phyloP scores from a whole-genome alignment of 1,139 yeast genomes.

The Lodderomyces oxycetoniae region DNA sequence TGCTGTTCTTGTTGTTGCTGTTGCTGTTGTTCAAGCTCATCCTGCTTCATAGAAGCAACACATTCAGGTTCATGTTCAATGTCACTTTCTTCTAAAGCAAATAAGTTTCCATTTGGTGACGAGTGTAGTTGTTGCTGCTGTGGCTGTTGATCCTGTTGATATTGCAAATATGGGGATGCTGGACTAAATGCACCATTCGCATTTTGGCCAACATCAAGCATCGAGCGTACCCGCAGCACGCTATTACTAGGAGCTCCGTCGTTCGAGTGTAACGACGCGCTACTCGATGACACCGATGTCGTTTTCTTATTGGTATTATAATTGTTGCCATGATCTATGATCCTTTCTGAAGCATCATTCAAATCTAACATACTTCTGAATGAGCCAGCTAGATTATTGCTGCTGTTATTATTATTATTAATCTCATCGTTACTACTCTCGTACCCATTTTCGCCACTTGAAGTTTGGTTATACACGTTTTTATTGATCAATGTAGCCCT shows the following conservation, averaged over 20 bases:
- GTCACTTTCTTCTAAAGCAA: slow-evolving; percentile 13
- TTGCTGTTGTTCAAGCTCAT: slow-evolving; percentile 3
- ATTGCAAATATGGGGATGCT: slow-evolving; percentile 3
- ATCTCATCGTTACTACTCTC: slow-evolving; percentile 15
- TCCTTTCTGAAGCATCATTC: slow-evolving; percentile 11
- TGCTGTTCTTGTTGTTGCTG: slow-evolving; percentile 1
- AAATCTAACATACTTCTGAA: slow-evolving; percentile 42
- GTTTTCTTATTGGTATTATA: slow-evolving; percentile 1
- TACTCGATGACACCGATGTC: slow-evolving; percentile 4
- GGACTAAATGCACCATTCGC: not conserved
- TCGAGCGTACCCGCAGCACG: not conserved
- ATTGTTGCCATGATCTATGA: slow-evolving; percentile 3
- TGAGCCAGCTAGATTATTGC: slow-evolving; percentile 22
- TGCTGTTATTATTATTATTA: slow-evolving; percentile 17
- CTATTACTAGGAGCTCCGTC: slow-evolving; percentile 4
- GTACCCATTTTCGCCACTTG: slow-evolving; percentile 2
- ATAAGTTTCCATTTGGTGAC: slow-evolving; percentile 8
- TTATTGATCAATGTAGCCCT: slow-evolving; percentile 23
- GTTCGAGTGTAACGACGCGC: slow-evolving; percentile 9
- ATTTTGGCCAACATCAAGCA: not conserved
- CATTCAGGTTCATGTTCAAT: slow-evolving; percentile 11
- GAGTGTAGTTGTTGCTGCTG: slow-evolving; percentile 2
- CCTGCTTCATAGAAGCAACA: slow-evolving; percentile 4
- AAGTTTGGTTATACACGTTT: not conserved
- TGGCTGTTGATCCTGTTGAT: slow-evolving; percentile 3